phyloP scores from a whole-genome alignment of 306 rosid genomes.

The Canavalia gladiata region DNA sequence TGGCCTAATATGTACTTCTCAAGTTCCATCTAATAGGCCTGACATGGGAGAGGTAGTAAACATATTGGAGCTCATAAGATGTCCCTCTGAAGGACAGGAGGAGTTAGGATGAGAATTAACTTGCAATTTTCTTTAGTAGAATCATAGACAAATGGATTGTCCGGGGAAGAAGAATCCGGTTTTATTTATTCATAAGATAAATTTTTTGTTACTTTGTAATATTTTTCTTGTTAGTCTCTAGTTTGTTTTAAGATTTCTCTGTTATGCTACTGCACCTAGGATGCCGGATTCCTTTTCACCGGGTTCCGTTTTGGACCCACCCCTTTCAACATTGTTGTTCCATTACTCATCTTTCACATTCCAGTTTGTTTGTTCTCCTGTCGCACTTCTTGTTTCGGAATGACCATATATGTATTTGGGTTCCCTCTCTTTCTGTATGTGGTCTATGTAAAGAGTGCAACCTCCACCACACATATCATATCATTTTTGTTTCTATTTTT shows the following conservation, averaged over 20 bases:
- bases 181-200: constrained; percentile 39
- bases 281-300: constrained; percentile 98
- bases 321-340: constrained; percentile 55
- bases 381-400: constrained; percentile 48
- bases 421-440: constrained; percentile 10
- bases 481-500: constrained; percentile 32
- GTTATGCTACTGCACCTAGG: constrained; percentile 54
- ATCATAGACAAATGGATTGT: constrained; percentile 58
- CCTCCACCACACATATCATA: background rate
- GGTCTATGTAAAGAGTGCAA: constrained; percentile 32
- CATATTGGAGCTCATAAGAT: constrained; percentile 92
- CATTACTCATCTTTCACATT: constrained; percentile 52
- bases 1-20: constrained; percentile 96
- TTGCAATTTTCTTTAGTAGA: constrained; percentile 47
- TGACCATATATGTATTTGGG: background rate
- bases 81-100: constrained; percentile 97
- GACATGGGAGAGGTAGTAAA: constrained; percentile 99
- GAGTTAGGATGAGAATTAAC: constrained; percentile 70
- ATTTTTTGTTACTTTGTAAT: constrained; percentile 33
- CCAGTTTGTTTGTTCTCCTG: constrained; percentile 40
- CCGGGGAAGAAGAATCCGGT: constrained; percentile 99
- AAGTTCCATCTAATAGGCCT: constrained; percentile 97
- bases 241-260: constrained; percentile 63
- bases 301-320: constrained; percentile 65
- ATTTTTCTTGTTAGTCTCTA: constrained; percentile 50